phyloP scores from a whole-genome alignment of 163 green algal genomes.

The Smithsoniella earleae region DNA sequence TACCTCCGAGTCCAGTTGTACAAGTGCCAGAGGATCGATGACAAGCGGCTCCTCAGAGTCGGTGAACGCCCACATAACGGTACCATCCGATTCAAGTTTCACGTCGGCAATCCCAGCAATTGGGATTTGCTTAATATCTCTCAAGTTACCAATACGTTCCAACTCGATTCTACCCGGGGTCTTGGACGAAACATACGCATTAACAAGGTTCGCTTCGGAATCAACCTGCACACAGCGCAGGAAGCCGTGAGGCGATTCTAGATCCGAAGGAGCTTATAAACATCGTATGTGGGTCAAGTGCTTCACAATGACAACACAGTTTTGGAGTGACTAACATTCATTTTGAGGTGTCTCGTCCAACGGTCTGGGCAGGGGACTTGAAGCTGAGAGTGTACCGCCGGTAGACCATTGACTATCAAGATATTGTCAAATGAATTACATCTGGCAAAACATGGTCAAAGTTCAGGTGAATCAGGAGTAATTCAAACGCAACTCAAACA shows the following conservation, averaged over 20 bases:
- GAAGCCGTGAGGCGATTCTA: background rate
- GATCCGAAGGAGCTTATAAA: background rate
- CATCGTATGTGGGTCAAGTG: background rate
- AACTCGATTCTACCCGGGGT: conserved; percentile 1
- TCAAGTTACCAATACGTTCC: conserved; percentile 1
- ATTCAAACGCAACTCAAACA: too few relatives aligned
- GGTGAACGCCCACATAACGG: conserved; percentile 18
- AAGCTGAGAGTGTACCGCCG: too few relatives aligned
- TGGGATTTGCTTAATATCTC: conserved; percentile 19
- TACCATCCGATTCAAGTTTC: background rate
- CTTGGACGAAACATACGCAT: conserved; percentile 22
- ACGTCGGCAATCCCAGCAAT: conserved; percentile 19
- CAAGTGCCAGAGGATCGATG: conserved; percentile 16
- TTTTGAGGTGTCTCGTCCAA: too few relatives aligned
- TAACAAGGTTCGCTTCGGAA: conserved; percentile 5
- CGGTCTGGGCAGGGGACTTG: too few relatives aligned
- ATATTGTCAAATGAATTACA: too few relatives aligned
- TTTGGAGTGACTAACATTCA: background rate
- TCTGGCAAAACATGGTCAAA: too few relatives aligned
- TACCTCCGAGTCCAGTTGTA: conserved; percentile 16
- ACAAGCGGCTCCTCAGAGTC: background rate
- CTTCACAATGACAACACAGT: background rate
- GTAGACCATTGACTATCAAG: too few relatives aligned
- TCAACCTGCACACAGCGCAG: conserved; percentile 9
- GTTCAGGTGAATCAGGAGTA: too few relatives aligned